These are phyloP conservation scores for Coniochaeta sp. DNA, from an alignment of 2,329 filamentous ascomycete genomes.

Conservation along the genomic window DNA sequence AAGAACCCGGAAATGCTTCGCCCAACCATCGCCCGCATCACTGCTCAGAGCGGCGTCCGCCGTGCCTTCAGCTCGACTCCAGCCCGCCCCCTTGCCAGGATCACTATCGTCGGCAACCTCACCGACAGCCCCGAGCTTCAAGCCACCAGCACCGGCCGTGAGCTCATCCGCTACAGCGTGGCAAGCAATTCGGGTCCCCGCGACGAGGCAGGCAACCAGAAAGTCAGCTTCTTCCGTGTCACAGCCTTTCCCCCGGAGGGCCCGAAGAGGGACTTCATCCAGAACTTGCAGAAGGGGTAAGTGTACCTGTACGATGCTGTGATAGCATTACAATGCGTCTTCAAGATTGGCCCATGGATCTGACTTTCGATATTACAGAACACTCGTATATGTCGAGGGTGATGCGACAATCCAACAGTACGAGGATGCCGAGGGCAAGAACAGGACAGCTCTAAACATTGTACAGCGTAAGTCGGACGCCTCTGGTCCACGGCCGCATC, in stretches of 20 bases:
- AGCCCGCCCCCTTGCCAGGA: slow-evolving; percentile 61
- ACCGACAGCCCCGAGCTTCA: slow-evolving; percentile 70
- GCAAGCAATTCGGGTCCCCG: slow-evolving; percentile 59
- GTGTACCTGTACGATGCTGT: slow-evolving; percentile 26
- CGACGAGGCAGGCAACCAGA: slow-evolving; percentile 49
- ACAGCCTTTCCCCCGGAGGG: slow-evolving; percentile 65
- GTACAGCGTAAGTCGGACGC: slow-evolving; percentile 64
- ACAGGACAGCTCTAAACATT: slow-evolving; percentile 57
- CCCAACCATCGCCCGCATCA: slow-evolving; percentile 38
- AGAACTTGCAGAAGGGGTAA: slow-evolving; percentile 77
- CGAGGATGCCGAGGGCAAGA: slow-evolving; percentile 65
- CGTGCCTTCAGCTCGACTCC: slow-evolving; percentile 74
- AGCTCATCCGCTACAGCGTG: slow-evolving; percentile 71
- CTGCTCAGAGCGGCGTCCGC: slow-evolving; percentile 23
- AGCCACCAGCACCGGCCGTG: slow-evolving; percentile 61
- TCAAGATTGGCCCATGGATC: not conserved
- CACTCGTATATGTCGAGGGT: slow-evolving; percentile 76
- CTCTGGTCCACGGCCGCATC: not conserved
- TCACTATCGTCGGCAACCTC: slow-evolving; percentile 83
- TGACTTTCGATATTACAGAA: slow-evolving; percentile 38
- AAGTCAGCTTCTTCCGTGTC: slow-evolving; percentile 81
- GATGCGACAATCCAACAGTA: slow-evolving; percentile 64
- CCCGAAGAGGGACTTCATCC: slow-evolving; percentile 61
- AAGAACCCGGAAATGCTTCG: slow-evolving; percentile 24
- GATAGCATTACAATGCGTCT: not conserved